phyloP scores from a whole-genome alignment of 306 rosid species.

The Trichosanthes truncata region DNA sequence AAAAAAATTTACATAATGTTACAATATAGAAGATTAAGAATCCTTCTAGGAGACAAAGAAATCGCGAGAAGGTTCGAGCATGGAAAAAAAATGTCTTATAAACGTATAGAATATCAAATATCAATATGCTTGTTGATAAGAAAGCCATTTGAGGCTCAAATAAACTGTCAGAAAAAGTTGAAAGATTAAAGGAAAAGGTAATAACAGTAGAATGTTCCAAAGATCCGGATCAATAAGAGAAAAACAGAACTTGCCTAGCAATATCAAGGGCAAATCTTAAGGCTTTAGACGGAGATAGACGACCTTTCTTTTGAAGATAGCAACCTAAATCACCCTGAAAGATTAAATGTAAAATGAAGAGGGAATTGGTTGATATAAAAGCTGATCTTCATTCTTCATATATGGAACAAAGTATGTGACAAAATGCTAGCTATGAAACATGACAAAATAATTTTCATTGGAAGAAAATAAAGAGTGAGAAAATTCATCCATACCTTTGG shows the following conservation, averaged over 20 bases:
- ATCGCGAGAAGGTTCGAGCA: not conserved
- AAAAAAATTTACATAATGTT: conserved; percentile 19
- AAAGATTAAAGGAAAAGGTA: not conserved
- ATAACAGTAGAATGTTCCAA: not conserved
- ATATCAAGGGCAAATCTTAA: conserved; percentile 79
- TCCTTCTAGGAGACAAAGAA: not conserved
- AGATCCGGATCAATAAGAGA: not conserved
- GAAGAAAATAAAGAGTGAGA: conserved; percentile 11
- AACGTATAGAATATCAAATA: not conserved
- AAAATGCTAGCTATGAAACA: not conserved
- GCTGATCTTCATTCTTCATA: not conserved
- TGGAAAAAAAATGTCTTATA: not conserved
- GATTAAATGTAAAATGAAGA: not conserved
- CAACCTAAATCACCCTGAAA: conserved; percentile 79
- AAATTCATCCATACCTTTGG: conserved; percentile 50
- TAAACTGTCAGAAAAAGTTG: not conserved
- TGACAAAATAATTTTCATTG: not conserved
- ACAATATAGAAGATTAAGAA: conserved; percentile 10
- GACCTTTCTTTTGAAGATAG: conserved; percentile 90
- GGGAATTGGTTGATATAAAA: not conserved
- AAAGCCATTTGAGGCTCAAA: not conserved
- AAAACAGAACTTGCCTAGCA: conserved; percentile 67
- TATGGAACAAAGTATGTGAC: not conserved
- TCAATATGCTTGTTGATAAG: not conserved
- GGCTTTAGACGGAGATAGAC: conserved; percentile 78